A percentile compares a stretch with the other conserved stretches of the same genome.
Evolutionary conservation across 129 eudicot species (phyloP).

Genomic region (Centaurea solstitialis): DNA sequence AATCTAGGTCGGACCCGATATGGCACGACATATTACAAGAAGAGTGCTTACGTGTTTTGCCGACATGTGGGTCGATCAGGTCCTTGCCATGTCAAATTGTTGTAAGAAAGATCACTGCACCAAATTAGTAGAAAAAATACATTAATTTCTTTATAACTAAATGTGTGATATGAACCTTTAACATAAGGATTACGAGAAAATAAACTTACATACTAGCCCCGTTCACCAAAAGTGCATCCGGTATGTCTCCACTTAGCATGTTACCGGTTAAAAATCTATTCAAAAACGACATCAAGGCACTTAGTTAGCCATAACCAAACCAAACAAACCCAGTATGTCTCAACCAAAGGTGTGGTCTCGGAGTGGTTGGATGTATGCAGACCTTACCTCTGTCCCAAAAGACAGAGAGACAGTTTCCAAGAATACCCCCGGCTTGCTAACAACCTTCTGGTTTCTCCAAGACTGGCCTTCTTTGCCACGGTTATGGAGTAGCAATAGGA

Average conservation of each 20-base stretch:
- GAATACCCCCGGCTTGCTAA: neutral
- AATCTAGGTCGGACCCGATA: neutral
- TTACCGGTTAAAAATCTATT: constrained; percentile 73
- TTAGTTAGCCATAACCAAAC: neutral
- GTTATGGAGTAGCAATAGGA: neutral
- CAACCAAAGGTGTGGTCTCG: neutral
- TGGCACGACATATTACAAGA: neutral
- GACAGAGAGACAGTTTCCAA: neutral
- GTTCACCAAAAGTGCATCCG: constrained; percentile 59
- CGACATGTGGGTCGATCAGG: constrained; percentile 63
- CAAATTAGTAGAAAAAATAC: neutral
- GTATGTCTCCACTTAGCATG: constrained; percentile 75
- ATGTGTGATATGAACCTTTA: neutral
- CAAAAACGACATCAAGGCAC: constrained; percentile 11
- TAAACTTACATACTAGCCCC: constrained; percentile 76
- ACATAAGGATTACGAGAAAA: neutral
- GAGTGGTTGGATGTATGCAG: neutral
- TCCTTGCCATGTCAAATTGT: constrained; percentile 80
- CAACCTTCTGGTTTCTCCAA: neutral
- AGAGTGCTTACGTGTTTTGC: constrained; percentile 50
- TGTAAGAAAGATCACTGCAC: constrained; percentile 89
- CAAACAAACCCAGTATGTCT: neutral
- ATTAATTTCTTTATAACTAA: constrained; percentile 1
- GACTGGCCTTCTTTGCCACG: neutral
- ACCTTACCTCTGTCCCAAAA: too few species aligned